Percentiles rank a stretch among this genome's conserved stretches.
Evolutionary conservation across 1,284 basidiomycete genomes (phyloP).

Genomic region (Apiotrichum siamense): DNA sequence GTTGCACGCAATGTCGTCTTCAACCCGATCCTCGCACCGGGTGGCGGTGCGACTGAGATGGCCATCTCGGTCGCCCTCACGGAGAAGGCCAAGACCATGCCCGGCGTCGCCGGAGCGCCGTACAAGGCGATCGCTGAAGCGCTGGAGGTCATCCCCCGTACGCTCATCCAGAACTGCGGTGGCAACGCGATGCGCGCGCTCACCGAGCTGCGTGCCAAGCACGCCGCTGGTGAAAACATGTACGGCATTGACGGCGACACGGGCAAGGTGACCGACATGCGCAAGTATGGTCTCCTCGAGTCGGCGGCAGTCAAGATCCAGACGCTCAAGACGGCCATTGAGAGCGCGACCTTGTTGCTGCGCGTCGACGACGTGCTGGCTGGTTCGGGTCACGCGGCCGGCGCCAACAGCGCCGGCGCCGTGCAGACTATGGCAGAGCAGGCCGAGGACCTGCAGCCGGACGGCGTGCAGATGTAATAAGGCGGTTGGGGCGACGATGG

Average conservation of each 20-base stretch:
- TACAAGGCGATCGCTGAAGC: conserved; percentile 91
- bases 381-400: conserved; percentile 47
- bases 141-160: conserved; percentile 94
- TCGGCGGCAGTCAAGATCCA: conserved; percentile 97
- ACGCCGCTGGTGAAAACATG: conserved; percentile 80
- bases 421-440: conserved; percentile 46
- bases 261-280: conserved; percentile 94
- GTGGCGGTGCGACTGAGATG: conserved; percentile 97
- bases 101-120: conserved; percentile 82
- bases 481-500: neutral
- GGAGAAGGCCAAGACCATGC: conserved; percentile 70
- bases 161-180: conserved; percentile 90
- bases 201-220: conserved; percentile 84
- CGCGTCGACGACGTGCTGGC: conserved; percentile 95
- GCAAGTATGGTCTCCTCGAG: conserved; percentile 86
- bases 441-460: conserved; percentile 14
- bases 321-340: conserved; percentile 94
- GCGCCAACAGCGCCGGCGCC: conserved; percentile 22
- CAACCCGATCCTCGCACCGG: conserved; percentile 84
- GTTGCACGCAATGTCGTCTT: conserved; percentile 96
- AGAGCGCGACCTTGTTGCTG: conserved; percentile 85
- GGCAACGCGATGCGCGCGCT: conserved; percentile 90
- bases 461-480: conserved; percentile 6
- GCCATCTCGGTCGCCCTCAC: conserved; percentile 85
- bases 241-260: conserved; percentile 95